Conservation (phyloP, 179 eudicot genomes). For the Beta lomatogona region DNA sequence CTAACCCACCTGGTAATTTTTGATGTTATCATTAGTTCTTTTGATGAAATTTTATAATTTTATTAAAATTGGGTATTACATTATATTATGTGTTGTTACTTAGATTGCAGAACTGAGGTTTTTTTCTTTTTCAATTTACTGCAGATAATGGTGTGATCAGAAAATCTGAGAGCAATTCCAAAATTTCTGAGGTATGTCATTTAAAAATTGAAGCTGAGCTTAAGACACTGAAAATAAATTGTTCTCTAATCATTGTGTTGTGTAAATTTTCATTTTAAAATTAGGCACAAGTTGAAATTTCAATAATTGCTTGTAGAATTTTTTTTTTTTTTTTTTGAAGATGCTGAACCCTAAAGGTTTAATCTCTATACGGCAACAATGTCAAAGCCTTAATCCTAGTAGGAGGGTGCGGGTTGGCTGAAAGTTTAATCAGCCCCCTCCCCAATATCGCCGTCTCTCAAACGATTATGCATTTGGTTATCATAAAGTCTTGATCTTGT, state of each 20-base stretch:
- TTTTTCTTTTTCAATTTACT: background rate
- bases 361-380: background rate
- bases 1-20: slow-evolving; percentile 31
- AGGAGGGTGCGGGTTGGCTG: too few species aligned
- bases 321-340: background rate
- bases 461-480: too few species aligned
- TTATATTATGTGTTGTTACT: background rate
- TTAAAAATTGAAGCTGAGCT: background rate
- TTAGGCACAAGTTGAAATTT: background rate
- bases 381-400: too few species aligned
- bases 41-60: background rate
- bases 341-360: background rate
- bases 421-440: too few species aligned
- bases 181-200: slow-evolving; percentile 62
- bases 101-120: background rate
- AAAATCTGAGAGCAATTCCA: slow-evolving; percentile 66
- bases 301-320: background rate
- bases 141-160: slow-evolving; percentile 65
- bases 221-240: background rate
- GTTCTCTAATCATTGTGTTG: background rate
- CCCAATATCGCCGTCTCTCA: too few species aligned
- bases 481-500: too few species aligned
- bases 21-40: too few species aligned
- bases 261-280: background rate
- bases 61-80: background rate